phyloP scores from a whole-genome alignment of 2,329 filamentous ascomycete genomes.

The Colletotrichum lupini region DNA sequence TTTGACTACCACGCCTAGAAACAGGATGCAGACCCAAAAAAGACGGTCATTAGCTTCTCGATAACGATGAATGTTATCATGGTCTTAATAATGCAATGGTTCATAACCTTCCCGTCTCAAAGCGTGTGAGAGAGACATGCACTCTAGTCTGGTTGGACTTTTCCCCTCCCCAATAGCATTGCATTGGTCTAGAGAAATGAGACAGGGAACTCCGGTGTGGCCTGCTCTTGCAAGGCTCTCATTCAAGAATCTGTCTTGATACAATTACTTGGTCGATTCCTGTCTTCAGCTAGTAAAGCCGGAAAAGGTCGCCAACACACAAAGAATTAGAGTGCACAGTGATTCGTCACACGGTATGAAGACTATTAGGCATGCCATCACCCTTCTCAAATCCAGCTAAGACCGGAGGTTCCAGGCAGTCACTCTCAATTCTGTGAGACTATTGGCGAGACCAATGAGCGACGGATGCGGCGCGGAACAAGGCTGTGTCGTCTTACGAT shows the following conservation, averaged over 20 bases:
- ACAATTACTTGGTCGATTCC: too few relatives aligned
- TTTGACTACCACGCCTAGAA: not conserved
- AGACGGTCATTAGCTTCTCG: not conserved
- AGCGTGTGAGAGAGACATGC: not conserved
- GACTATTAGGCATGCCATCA: not conserved
- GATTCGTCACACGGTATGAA: not conserved
- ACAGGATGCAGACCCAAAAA: not conserved
- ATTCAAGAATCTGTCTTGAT: too few relatives aligned
- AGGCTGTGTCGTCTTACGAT: not conserved
- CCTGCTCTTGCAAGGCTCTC: too few relatives aligned
- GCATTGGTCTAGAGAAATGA: too few relatives aligned
- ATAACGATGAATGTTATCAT: not conserved
- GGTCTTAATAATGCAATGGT: not conserved
- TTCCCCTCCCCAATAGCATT: too few relatives aligned
- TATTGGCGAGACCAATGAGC: not conserved
- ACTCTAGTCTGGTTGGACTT: too few relatives aligned
- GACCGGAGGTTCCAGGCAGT: not conserved
- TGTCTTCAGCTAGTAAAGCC: too few relatives aligned
- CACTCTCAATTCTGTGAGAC: not conserved
- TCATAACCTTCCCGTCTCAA: not conserved
- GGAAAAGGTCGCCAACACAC: too few relatives aligned
- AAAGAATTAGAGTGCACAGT: too few relatives aligned
- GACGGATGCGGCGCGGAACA: not conserved
- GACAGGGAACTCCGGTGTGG: too few relatives aligned
- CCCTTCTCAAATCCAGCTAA: not conserved